These are phyloP conservation scores for Clavariopsis aquatica DNA, from an alignment of 495 filamentous ascomycete species.

Conservation along the genomic window DNA sequence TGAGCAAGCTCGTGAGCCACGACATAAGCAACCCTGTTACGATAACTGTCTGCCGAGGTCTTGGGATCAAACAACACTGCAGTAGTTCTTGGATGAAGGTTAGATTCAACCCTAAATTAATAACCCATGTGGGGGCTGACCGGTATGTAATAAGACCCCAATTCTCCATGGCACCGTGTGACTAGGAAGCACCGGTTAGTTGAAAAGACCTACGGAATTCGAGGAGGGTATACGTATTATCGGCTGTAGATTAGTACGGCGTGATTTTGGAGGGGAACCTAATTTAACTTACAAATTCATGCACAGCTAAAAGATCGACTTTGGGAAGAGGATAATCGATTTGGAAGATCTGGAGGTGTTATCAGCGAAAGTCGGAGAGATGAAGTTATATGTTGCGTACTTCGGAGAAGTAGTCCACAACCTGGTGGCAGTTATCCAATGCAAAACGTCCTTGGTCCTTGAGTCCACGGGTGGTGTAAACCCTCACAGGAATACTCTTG, in stretches of 20 bases:
- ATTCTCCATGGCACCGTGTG: constrained; percentile 72
- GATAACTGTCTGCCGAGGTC: constrained; percentile 81
- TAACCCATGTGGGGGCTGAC: constrained; percentile 20
- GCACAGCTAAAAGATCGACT: constrained; percentile 90
- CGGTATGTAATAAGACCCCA: constrained; percentile 95
- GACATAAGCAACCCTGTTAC: constrained; percentile 90
- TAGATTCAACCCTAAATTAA: neutral
- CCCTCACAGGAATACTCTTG: constrained; percentile 84
- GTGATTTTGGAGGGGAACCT: neutral
- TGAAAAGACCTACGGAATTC: neutral
- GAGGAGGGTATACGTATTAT: constrained; percentile 40
- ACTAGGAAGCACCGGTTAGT: constrained; percentile 53
- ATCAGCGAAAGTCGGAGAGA: neutral
- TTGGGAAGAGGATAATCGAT: constrained; percentile 97
- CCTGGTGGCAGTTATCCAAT: constrained; percentile 79
- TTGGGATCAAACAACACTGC: constrained; percentile 91
- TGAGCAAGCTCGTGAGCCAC: constrained; percentile 94
- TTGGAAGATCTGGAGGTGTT: constrained; percentile 63
- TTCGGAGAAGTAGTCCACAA: constrained; percentile 94
- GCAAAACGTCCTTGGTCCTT: constrained; percentile 87
- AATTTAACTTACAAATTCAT: constrained; percentile 75
- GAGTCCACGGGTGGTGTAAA: constrained; percentile 89
- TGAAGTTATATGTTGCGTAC: constrained; percentile 41
- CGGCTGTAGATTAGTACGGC: constrained; percentile 34
- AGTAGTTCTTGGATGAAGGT: constrained; percentile 60